phyloP scores from a whole-genome alignment of 2,329 filamentous ascomycete species.

The Trichoderma sp. region DNA sequence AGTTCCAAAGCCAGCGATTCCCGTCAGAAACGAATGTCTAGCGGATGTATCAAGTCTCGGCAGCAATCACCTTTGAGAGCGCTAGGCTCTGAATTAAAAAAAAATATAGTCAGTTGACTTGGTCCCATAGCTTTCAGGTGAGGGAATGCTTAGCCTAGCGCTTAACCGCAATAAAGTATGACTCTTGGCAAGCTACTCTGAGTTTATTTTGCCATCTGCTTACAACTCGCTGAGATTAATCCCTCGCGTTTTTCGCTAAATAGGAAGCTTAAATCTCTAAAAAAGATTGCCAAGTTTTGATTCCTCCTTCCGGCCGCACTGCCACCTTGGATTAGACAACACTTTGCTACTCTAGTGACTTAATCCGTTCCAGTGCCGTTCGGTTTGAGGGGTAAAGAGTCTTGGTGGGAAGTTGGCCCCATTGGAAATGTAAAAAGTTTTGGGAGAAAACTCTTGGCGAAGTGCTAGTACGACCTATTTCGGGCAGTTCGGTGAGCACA shows the following conservation, averaged over 20 bases:
- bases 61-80: not conserved
- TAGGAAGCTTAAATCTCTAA: not conserved
- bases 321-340: not conserved
- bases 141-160: not conserved
- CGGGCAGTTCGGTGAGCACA: constrained; percentile 8
- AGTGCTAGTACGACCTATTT: not conserved
- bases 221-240: not conserved
- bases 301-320: not conserved
- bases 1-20: not conserved
- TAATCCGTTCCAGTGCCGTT: not conserved
- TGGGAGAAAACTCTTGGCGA: not conserved
- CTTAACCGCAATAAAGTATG: constrained; percentile 1
- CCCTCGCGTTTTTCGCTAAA: not conserved
- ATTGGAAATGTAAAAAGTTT: constrained; percentile 1
- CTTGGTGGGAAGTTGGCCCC: not conserved
- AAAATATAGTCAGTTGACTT: constrained; percentile 1
- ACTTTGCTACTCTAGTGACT: constrained; percentile 11
- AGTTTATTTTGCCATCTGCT: not conserved
- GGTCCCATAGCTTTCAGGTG: not conserved
- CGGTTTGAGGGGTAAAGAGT: constrained; percentile 1
- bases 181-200: not conserved
- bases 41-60: not conserved
- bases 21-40: not conserved
- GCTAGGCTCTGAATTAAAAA: not conserved
- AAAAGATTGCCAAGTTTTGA: not conserved